Percentiles rank a stretch among this genome's conserved stretches.
Evolutionary conservation across 371 early-diverging fungal genomes (phyloP).

Genomic region (Mucor irregularis): DNA sequence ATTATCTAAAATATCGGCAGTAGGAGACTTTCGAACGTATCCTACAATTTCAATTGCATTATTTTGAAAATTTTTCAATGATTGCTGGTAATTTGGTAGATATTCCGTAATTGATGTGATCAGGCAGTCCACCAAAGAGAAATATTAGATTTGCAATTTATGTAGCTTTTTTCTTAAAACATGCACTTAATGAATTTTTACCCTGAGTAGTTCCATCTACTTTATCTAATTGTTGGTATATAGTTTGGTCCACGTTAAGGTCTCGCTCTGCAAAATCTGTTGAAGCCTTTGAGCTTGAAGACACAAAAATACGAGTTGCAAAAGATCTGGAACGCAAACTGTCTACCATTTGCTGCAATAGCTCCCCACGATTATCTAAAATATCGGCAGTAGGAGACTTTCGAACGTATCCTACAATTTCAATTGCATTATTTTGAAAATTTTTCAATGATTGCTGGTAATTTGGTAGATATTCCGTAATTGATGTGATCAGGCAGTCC

Average conservation of each 20-base stretch:
- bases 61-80: neutral
- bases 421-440: constrained; percentile 8
- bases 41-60: constrained; percentile 18
- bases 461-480: constrained; percentile 9
- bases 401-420: constrained; percentile 19
- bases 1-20: constrained; percentile 2
- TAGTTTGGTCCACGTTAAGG: constrained; percentile 2
- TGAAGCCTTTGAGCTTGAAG: constrained; percentile 16
- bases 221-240: constrained; percentile 1
- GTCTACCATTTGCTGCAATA: constrained; percentile 7
- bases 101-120: constrained; percentile 8
- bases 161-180: constrained; percentile 5
- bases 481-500: constrained; percentile 10
- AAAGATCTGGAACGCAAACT: constrained; percentile 18
- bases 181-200: constrained; percentile 7
- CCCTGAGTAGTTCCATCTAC: constrained; percentile 8
- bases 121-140: constrained; percentile 11
- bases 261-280: constrained; percentile 17
- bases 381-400: constrained; percentile 14
- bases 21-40: constrained; percentile 20
- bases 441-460: constrained; percentile 1
- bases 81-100: constrained; percentile 10
- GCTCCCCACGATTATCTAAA: constrained; percentile 3
- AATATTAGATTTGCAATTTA: constrained; percentile 5
- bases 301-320: constrained; percentile 13